A percentile compares a stretch with the other conserved stretches of the same genome.
Conservation (phyloP, 2,329 filamentous ascomycete genomes). For the Ilyonectria robusta region DNA sequence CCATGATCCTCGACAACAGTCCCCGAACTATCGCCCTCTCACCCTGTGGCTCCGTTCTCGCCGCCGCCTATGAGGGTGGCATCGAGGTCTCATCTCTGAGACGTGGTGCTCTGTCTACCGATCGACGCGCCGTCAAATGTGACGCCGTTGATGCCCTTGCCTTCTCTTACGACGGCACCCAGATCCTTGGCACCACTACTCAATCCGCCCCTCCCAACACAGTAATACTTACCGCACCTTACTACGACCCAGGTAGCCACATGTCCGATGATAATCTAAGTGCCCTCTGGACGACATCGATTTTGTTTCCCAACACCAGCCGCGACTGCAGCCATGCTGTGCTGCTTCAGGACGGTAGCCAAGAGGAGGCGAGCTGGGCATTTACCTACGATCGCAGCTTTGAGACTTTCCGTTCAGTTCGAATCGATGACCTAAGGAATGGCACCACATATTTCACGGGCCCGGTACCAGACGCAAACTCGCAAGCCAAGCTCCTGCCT, state of each 20-base stretch:
- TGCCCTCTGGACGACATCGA: constrained; percentile 87
- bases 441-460: constrained; percentile 86
- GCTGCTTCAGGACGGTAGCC: constrained; percentile 72
- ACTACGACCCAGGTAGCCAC: constrained; percentile 80
- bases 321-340: constrained; percentile 84
- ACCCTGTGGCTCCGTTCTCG: constrained; percentile 84
- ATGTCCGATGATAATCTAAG: constrained; percentile 78
- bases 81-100: constrained; percentile 88
- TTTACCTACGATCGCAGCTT: constrained; percentile 84
- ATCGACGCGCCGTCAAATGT: constrained; percentile 83
- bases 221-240: constrained; percentile 84
- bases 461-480: constrained; percentile 67
- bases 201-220: constrained; percentile 76
- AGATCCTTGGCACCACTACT: constrained; percentile 82
- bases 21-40: constrained; percentile 86
- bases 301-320: constrained; percentile 86
- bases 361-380: constrained; percentile 80
- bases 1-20: constrained; percentile 82
- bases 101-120: constrained; percentile 72
- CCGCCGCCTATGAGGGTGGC: constrained; percentile 88
- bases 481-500: constrained; percentile 74
- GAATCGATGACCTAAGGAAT: constrained; percentile 80
- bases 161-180: constrained; percentile 84
- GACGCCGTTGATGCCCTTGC: constrained; percentile 80
- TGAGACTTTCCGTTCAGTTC: constrained; percentile 83